Base-by-base conservation (phyloP, 139 green algal genomes). In the Deuterostichococcus epilithicus region DNA sequence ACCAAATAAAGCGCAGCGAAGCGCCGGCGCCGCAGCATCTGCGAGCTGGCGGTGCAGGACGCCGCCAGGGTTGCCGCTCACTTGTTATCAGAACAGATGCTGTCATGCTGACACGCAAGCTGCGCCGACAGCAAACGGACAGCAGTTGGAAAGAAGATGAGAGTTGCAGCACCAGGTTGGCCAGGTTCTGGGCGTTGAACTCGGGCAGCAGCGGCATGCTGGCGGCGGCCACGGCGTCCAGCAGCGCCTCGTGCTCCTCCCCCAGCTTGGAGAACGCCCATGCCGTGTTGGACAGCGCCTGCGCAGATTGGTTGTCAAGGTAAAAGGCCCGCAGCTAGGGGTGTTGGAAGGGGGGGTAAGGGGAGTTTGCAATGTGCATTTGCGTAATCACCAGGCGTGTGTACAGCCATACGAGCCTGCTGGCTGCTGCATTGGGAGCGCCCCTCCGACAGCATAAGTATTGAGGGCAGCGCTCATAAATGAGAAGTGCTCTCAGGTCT, bases 201-300 rank as follows among this genome's bases (percentile, higher is more conserved):
- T 36, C 34, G 10, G 65, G 18, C 32, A 87, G 60, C 65, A 80
- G 81, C 26, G 20, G 45, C 26, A 39, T 68, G 30, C 59, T 74
- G n/a, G 73, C 66, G 23, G 26, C 58, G 0, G 52, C 77, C 25
- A 87, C 34, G 18, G 83, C 83, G 35, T 65, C 72, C 66, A 88
- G 42, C 39, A 88, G 65, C 39, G 36, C 58, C 1, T 45, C 35
- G 45, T 86, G 45, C 37, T 68, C 5, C 45, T 85, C 68, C n/a
- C 70, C 81, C 68, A 92, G 78, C 74, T 87, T 90, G 63, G 68
- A 79, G 38, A 90, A 81, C 13, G 79, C 87, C 88, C 88, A 92
- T 34, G 88, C 36, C 5, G 85, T 88, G 79, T 93, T 93, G 71
- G 74, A 80, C 37, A 93, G 76, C 5, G 82, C 82, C 83, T 92